Base-by-base conservation (phyloP, 2,329 filamentous ascomycete species). In the Botryotinia narcissicola region DNA sequence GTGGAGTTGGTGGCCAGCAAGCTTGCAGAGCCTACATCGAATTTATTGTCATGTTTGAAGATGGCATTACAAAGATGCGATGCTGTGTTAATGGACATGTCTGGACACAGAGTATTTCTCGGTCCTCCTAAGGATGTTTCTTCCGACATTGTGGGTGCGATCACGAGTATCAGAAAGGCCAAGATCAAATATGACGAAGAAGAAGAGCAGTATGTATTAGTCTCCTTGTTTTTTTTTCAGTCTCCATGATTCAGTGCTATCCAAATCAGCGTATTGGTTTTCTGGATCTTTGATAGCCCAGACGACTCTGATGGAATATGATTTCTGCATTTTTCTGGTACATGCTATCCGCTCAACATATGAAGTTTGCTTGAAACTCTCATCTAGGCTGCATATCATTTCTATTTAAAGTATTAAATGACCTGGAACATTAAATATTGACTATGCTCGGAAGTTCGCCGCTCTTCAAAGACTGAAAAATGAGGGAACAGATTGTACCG, bases 61-160 rank as follows among this genome's bases (percentile, higher is more conserved):
- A 80, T 82, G 25, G 82, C 82, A 0, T 76, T 89, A 42, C 79
- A 80, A 66, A 80, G 82, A 73, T 87, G 86, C 71, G 86, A 89
- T 78, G 86, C 86, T 7, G 84, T 84, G 7, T 76, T 89, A 46
- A 87, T 89, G 86, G 83, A 85, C 18, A 83, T 88, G 75, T 86
- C 86, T 40, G 85, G 86, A 4, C 84, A 86, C 77, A 82, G 86
- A 66, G 81, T 80, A 63, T 82, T 85, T 75, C 81, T 88, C 7
- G 85, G 86, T 0, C 86, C 86, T 35, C 76, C 83, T 7, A 72
- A 76, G 46, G 80, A 83, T 9, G 78, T 84, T 25, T 85, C 85
- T 0, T 83, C 82, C 18, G 84, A 87, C 76, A 79, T 86, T 16
- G 73, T 80, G 3, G 81, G 81, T 5, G 77, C 83, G 3, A 78